Evolutionary conservation across 2,329 filamentous ascomycete species (phyloP).

Genomic region (Endothia cerciana): DNA sequence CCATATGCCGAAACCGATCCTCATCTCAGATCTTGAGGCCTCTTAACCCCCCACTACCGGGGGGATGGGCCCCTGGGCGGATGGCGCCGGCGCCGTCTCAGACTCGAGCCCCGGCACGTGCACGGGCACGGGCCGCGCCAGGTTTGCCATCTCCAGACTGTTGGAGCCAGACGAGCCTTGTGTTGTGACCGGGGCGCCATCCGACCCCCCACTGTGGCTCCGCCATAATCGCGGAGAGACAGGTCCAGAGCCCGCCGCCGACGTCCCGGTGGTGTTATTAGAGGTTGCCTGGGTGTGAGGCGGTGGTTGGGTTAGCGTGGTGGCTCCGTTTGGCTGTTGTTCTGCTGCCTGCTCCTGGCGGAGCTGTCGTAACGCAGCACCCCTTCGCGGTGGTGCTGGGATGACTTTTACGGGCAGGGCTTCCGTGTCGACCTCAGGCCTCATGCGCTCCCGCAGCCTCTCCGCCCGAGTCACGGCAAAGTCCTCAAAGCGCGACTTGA

Average conservation of each 20-base stretch:
- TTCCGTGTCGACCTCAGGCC: slow-evolving; percentile 57
- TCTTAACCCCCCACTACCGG: slow-evolving; percentile 14
- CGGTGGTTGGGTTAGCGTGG: slow-evolving; percentile 12
- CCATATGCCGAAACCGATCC: not conserved
- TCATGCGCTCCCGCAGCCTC: slow-evolving; percentile 59
- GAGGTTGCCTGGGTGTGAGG: slow-evolving; percentile 16
- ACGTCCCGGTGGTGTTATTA: slow-evolving; percentile 5
- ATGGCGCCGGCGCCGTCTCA: not conserved
- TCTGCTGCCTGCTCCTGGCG: slow-evolving; percentile 55
- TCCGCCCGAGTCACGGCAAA: slow-evolving; percentile 66
- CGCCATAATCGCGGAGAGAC: slow-evolving; percentile 25
- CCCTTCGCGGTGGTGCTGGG: slow-evolving; percentile 62
- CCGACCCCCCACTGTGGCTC: slow-evolving; percentile 19
- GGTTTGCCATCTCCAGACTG: slow-evolving; percentile 1
- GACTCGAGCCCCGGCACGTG: not conserved
- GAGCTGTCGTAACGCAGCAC: slow-evolving; percentile 59
- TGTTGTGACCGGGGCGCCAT: slow-evolving; percentile 12
- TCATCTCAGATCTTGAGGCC: not conserved
- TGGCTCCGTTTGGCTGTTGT: slow-evolving; percentile 8
- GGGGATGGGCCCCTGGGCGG: slow-evolving; percentile 4
- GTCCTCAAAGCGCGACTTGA: slow-evolving; percentile 61
- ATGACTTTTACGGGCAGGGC: slow-evolving; percentile 63
- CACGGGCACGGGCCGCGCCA: not conserved
- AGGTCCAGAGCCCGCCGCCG: slow-evolving; percentile 16
- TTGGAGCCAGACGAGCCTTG: slow-evolving; percentile 1